Conservation (phyloP, 2,329 filamentous ascomycete genomes). For the Neonectria sp. region DNA sequence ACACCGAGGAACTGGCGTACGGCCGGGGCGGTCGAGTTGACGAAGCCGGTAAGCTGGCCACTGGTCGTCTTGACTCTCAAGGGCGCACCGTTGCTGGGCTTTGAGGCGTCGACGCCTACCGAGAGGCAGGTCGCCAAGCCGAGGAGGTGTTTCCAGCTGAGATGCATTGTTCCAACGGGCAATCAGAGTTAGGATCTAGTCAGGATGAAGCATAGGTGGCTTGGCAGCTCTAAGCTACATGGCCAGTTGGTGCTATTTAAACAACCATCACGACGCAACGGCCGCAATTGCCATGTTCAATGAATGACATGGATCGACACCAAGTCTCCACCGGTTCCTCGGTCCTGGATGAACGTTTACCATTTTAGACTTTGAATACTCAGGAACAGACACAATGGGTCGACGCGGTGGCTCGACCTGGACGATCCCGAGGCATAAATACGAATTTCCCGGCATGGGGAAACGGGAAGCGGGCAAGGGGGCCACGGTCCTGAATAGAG, state of each 20-base stretch:
- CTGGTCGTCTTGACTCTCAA: slow-evolving; percentile 31
- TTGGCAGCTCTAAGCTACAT: background rate
- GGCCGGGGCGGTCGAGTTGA: slow-evolving; percentile 32
- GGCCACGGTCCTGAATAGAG: slow-evolving; percentile 3
- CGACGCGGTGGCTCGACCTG: slow-evolving; percentile 18
- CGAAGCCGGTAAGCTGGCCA: slow-evolving; percentile 32
- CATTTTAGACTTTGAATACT: background rate
- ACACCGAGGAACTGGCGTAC: slow-evolving; percentile 53
- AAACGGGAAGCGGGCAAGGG: slow-evolving; percentile 8
- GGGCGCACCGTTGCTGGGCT: slow-evolving; percentile 13
- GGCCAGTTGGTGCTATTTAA: slow-evolving; percentile 4
- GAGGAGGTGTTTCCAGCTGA: slow-evolving; percentile 19
- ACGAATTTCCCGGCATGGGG: slow-evolving; percentile 9
- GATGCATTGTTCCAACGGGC: slow-evolving; percentile 18
- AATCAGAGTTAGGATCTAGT: background rate
- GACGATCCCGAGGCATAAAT: slow-evolving; percentile 20
- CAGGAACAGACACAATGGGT: background rate
- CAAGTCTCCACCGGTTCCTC: background rate
- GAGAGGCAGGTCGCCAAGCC: slow-evolving; percentile 12
- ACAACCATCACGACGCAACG: background rate
- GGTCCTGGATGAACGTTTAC: slow-evolving; percentile 26
- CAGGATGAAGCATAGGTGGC: background rate
- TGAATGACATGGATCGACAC: background rate
- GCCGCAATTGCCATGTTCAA: background rate
- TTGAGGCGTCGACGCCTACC: slow-evolving; percentile 21